Percentiles rank a stretch among this genome's conserved stretches.
phyloP scores from a whole-genome alignment of 495 filamentous ascomycete genomes.

The Penicillium manginii region DNA sequence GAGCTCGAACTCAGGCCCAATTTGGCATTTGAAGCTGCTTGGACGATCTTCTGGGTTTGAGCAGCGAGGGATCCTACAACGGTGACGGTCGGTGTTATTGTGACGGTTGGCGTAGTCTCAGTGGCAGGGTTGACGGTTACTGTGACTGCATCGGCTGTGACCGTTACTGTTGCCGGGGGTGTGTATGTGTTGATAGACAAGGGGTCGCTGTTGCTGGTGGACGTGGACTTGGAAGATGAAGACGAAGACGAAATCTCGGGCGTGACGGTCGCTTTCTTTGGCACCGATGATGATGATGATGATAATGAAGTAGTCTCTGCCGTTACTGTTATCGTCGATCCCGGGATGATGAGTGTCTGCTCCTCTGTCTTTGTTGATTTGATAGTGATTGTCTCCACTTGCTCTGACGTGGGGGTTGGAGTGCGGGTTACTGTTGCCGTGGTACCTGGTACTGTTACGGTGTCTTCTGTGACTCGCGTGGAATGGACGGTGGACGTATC shows the following conservation, averaged over 20 bases:
- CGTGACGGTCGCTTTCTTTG: not conserved
- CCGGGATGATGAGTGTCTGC: slow-evolving; percentile 15
- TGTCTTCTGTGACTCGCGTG: not conserved
- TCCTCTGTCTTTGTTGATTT: slow-evolving; percentile 12
- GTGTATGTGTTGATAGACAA: not conserved
- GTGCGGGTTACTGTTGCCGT: slow-evolving; percentile 3
- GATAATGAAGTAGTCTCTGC: slow-evolving; percentile 2
- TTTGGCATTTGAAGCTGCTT: not conserved
- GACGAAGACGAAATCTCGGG: not conserved
- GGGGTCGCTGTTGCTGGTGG: not conserved
- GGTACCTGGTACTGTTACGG: slow-evolving; percentile 8
- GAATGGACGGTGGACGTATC: slow-evolving; percentile 4
- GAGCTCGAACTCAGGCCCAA: not conserved
- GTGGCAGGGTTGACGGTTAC: slow-evolving; percentile 3
- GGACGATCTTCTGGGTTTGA: not conserved
- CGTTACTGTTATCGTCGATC: slow-evolving; percentile 13
- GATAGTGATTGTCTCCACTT: slow-evolving; percentile 6
- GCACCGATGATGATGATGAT: not conserved
- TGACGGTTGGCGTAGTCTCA: not conserved
- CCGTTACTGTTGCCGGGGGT: not conserved
- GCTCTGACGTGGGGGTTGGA: not conserved
- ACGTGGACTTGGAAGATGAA: no score
- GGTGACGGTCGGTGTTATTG: not conserved
- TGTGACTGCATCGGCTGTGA: not conserved
- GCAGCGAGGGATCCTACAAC: not conserved